phyloP scores from a whole-genome alignment of 225 moss, liverwort and hornwort species.

The Rhytidiadelphus loreus region DNA sequence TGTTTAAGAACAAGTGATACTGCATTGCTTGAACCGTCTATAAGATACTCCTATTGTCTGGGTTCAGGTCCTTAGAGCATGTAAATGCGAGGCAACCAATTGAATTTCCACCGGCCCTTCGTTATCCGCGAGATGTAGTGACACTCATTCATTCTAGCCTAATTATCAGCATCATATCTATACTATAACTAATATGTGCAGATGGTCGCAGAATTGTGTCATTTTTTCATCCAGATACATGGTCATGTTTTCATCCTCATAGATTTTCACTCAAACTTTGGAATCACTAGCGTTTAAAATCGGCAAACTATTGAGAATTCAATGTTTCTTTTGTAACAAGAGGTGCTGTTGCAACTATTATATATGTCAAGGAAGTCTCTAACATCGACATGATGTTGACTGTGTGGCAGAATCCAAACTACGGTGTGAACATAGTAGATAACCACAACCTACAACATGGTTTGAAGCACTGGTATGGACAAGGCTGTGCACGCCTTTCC shows the following conservation, averaged over 20 bases:
- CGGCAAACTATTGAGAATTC: neutral
- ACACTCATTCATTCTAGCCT: neutral
- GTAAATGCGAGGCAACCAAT: neutral
- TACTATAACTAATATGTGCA: neutral
- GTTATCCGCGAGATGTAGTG: neutral
- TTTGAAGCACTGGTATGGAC: constrained; percentile 54
- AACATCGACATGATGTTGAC: neutral
- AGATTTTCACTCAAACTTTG: neutral
- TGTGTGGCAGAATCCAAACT: constrained; percentile 25
- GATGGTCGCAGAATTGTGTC: neutral
- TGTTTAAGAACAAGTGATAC: neutral
- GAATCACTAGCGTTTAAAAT: neutral
- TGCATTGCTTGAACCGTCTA: neutral
- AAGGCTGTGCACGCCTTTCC: constrained; percentile 57
- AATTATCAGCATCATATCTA: neutral
- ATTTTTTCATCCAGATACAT: neutral
- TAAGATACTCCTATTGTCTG: neutral
- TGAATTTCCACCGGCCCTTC: neutral
- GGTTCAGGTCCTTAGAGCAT: neutral
- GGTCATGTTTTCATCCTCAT: neutral
- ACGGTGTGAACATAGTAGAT: constrained; percentile 57
- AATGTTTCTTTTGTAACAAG: neutral
- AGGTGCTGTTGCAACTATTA: neutral
- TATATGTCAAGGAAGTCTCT: neutral
- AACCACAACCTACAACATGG: constrained; percentile 43